These are phyloP conservation scores for Entamoeba histolytica DNA, from an alignment of 208 protist species.

Conservation along the genomic window DNA sequence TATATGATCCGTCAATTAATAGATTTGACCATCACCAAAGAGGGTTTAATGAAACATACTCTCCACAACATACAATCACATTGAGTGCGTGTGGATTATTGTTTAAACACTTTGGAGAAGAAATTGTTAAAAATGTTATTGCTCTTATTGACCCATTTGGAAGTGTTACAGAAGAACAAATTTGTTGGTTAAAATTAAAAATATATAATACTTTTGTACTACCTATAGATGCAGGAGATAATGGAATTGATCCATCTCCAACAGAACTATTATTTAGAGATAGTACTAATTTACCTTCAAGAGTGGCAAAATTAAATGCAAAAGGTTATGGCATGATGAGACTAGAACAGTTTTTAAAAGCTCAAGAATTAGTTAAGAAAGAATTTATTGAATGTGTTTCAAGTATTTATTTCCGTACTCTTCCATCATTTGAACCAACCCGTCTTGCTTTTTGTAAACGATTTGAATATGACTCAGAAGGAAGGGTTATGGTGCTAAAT, in stretches of 20 bases:
- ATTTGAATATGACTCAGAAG: slow-evolving; percentile 38
- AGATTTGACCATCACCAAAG: slow-evolving; percentile 75
- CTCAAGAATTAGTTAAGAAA: slow-evolving; percentile 50
- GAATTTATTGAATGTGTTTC: slow-evolving; percentile 59
- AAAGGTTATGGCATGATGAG: slow-evolving; percentile 59
- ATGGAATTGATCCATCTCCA: slow-evolving; percentile 56
- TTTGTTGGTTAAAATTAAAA: slow-evolving; percentile 50
- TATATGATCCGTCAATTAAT: slow-evolving; percentile 51
- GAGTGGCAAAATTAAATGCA: slow-evolving; percentile 53
- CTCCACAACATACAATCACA: slow-evolving; percentile 48
- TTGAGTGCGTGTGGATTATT: slow-evolving; percentile 65
- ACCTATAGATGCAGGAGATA: slow-evolving; percentile 69
- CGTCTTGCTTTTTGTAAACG: slow-evolving; percentile 42
- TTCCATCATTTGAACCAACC: slow-evolving; percentile 60
- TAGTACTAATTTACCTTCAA: slow-evolving; percentile 45
- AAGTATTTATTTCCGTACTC: slow-evolving; percentile 54
- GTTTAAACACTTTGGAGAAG: slow-evolving; percentile 68
- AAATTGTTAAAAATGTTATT: slow-evolving; percentile 53
- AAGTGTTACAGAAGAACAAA: slow-evolving; percentile 29
- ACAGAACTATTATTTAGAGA: slow-evolving; percentile 43
- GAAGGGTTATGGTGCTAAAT: slow-evolving; percentile 53
- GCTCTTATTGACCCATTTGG: slow-evolving; percentile 1
- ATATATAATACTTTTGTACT: slow-evolving; percentile 63
- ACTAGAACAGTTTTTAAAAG: slow-evolving; percentile 54
- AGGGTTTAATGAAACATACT: slow-evolving; percentile 63